phyloP scores from a whole-genome alignment of 2,329 filamentous ascomycete species.

The Mollisiaceae sp. region DNA sequence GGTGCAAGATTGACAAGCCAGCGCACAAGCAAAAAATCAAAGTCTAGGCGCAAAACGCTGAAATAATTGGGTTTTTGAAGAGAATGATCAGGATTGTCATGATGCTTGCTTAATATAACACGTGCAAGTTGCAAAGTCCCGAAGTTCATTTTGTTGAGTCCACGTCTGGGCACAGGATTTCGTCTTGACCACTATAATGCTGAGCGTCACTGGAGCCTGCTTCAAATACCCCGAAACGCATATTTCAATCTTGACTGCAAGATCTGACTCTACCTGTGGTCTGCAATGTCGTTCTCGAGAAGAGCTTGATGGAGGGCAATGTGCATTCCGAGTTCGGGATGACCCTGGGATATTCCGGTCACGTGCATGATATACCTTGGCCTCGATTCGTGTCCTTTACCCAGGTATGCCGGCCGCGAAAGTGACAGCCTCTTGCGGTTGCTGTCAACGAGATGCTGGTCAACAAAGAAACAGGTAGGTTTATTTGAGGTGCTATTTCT shows the following conservation, averaged over 20 bases:
- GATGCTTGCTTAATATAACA: neutral
- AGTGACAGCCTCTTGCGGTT: neutral
- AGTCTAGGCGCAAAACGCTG: no score
- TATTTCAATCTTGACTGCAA: neutral
- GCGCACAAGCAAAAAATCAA: no score
- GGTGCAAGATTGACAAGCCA: no score
- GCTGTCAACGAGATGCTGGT: conserved; percentile 38
- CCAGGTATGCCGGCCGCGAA: neutral
- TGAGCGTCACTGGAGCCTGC: neutral
- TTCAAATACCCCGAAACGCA: neutral
- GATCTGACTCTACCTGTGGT: neutral
- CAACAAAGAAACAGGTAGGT: conserved; percentile 42
- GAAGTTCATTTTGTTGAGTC: neutral
- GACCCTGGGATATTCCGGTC: neutral
- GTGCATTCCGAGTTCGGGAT: neutral
- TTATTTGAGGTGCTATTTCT: neutral
- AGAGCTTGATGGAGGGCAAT: neutral
- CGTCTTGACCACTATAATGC: neutral
- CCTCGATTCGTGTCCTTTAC: neutral
- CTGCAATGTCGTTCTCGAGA: neutral
- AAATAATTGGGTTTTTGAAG: no score
- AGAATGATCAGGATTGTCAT: no score
- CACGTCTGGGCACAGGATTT: neutral
- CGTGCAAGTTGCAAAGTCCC: neutral
- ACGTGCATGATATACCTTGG: neutral